Evolutionary conservation across 2,329 filamentous ascomycete species (phyloP).

Genomic region (Neobulgaria alba): DNA sequence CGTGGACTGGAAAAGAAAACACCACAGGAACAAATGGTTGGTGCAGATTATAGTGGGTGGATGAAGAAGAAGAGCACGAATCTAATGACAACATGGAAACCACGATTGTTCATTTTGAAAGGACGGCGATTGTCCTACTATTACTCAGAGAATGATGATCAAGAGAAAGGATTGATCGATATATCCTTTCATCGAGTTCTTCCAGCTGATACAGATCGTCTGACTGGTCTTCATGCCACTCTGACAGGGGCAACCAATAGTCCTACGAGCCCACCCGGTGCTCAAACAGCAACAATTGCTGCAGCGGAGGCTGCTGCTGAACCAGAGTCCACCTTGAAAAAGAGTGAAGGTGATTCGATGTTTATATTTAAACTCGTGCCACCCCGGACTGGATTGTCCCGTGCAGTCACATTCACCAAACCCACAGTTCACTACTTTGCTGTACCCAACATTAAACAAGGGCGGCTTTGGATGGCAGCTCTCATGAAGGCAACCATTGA

Average conservation of each 20-base stretch:
- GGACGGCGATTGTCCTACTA: constrained; percentile 91
- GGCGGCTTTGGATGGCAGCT: constrained; percentile 94
- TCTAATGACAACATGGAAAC: constrained; percentile 96
- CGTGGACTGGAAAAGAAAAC: constrained; percentile 74
- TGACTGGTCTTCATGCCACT: constrained; percentile 85
- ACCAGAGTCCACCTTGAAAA: constrained; percentile 28
- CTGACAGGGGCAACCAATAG: constrained; percentile 73
- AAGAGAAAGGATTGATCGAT: constrained; percentile 93
- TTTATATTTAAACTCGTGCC: constrained; percentile 99
- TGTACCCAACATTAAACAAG: constrained; percentile 80
- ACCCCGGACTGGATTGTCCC: constrained; percentile 75
- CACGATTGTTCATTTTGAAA: constrained; percentile 87
- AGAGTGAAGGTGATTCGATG: constrained; percentile 52
- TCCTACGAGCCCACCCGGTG: constrained; percentile 45
- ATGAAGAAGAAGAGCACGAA: constrained; percentile 99
- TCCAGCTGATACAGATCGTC: constrained; percentile 80
- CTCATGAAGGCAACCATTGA: constrained; percentile 99
- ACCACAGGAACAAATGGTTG: constrained; percentile 74
- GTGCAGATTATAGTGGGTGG: constrained; percentile 93
- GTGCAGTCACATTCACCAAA: constrained; percentile 94
- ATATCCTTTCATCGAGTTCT: constrained; percentile 97
- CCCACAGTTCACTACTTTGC: constrained; percentile 97
- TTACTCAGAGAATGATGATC: constrained; percentile 84
- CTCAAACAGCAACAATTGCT: constrained; percentile 38
- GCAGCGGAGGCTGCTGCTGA: constrained; percentile 35